A percentile compares a stretch with the other conserved stretches of the same genome.
Evolutionary conservation across 75 land plant species (phyloP).

Genomic region (Adiantum capillusveneris): DNA sequence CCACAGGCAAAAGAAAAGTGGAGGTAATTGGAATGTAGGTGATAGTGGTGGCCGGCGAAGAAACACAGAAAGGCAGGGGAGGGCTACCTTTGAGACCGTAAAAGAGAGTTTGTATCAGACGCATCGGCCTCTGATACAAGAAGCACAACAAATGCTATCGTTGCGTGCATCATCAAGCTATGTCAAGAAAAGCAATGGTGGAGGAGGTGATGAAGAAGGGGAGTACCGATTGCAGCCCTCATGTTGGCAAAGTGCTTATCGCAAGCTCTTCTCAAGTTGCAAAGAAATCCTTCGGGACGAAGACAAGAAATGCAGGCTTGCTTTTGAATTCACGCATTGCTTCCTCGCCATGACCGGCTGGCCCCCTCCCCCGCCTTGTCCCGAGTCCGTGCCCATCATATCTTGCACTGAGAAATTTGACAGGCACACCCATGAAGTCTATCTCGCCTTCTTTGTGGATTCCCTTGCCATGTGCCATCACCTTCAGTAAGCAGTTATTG

Average conservation of each 20-base stretch:
- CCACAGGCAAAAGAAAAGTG: no score
- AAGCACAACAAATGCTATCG: no score
- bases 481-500: slow-evolving; percentile 15
- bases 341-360: slow-evolving; percentile 56
- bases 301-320: slow-evolving; percentile 48
- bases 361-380: slow-evolving; percentile 33
- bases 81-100: no score
- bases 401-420: slow-evolving; percentile 37
- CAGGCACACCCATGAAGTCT: slow-evolving; percentile 9
- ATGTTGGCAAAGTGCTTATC: slow-evolving; percentile 68
- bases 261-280: slow-evolving; percentile 51
- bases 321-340: slow-evolving; percentile 75
- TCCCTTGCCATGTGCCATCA: slow-evolving; percentile 22
- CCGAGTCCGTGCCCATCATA: slow-evolving; percentile 21
- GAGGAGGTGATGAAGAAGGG: no score
- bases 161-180: no score
- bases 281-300: slow-evolving; percentile 49
- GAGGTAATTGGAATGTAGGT: no score
- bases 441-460: slow-evolving; percentile 23
- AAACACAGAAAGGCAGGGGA: no score
- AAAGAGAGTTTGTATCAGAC: no score
- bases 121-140: no score
- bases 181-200: no score
- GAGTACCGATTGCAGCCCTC: not conserved
- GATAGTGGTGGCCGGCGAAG: no score